Conservation (phyloP, 345 rosid species). For the Populus davidiana region DNA sequence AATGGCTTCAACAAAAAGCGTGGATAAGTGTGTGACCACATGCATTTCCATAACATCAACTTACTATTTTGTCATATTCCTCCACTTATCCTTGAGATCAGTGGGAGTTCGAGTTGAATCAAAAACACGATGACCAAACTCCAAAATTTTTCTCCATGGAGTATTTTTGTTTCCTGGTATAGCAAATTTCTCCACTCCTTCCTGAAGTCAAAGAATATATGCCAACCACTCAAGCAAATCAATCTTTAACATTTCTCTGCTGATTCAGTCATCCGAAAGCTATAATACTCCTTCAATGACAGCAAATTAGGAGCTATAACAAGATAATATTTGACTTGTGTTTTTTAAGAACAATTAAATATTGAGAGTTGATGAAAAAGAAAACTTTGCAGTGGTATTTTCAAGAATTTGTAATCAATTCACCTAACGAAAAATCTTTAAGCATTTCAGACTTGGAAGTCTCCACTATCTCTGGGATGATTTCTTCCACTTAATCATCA, state of each 20-base stretch:
- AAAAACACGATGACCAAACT: constrained; percentile 61
- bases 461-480: no score
- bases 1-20: no score
- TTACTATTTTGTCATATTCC: constrained; percentile 25
- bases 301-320: neutral
- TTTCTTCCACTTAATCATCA: no score
- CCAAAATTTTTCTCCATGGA: constrained; percentile 79
- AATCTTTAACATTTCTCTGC: neutral
- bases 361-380: neutral
- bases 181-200: constrained; percentile 53
- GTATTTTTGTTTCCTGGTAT: constrained; percentile 46
- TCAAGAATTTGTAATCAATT: neutral
- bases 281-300: neutral
- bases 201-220: constrained; percentile 34
- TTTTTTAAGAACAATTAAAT: neutral
- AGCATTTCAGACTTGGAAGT: no score
- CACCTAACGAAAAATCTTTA: neutral
- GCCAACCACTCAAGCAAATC: neutral
- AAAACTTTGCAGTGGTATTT: neutral
- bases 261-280: neutral
- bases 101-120: constrained; percentile 50
- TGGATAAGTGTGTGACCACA: no score
- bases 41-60: no score
- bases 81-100: constrained; percentile 88
- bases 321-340: no score